Base-by-base conservation (phyloP, 1,284 basidiomycete species). In the Rhodotorula sp. region DNA sequence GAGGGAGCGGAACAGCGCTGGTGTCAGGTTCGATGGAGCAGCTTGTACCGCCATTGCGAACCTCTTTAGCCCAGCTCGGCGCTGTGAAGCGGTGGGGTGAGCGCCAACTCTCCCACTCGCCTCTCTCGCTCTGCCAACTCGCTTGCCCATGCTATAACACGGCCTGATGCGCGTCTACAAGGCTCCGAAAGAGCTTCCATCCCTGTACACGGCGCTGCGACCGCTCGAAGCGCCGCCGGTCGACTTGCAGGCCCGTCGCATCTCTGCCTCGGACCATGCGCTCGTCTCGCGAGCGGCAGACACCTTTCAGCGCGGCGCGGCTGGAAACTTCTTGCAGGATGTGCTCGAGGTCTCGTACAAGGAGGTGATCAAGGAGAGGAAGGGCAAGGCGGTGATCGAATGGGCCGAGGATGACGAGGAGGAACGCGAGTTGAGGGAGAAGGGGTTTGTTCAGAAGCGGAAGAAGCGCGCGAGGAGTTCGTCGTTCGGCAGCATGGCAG, bases 1-100 rank as follows among this genome's bases (percentile, higher is more conserved):
- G 1, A 94, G 84, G 8, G 90, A 86, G 78, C 91, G 88, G 81
- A 91, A 94, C 17, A 89, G 87, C 2, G 86, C 84, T 1, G 71
- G 76, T 4, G 71, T 77, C 44, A 73, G 59, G 34, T 63, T 61
- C 46, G 68, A 57, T 7, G 60, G n/a, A 47, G 22, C n/a, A 29
- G 34, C 47, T 27, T 30, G 51, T 27, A 29, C 13, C 8, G 44
- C 6, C 24, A 49, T 20, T 55, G 32, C 15, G 34, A 55, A 9
- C 32, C 9, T 44, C 19, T 44, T 17, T 17, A 44, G 39, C 39
- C 39, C 39, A 44, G 13, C 19, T 8, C 13, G 19, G 39, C 39
- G 9, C 39, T 10, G 39, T 44, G 39, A 44, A 44, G 39, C 39
- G 30, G 4, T 56, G 54, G 9, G 22, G 24, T 44, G 29, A 19